phyloP scores from a whole-genome alignment of 441 rosid genomes.

The Melastoma candidum region DNA sequence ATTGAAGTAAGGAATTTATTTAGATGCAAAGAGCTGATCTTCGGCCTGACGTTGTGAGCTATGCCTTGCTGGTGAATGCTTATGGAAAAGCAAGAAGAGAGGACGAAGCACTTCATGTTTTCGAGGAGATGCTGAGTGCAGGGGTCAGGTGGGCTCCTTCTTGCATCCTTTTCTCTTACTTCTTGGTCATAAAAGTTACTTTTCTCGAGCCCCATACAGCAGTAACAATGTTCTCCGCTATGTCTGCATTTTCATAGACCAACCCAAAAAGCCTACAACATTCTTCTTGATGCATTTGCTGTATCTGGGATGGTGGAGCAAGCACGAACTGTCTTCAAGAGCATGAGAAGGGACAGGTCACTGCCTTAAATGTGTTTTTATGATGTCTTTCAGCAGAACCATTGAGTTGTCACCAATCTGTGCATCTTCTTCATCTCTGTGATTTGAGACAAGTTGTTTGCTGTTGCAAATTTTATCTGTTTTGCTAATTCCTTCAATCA shows the following conservation, averaged over 20 bases:
- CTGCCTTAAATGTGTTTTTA: neutral
- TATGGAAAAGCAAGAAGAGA: conserved; percentile 94
- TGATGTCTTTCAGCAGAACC: neutral
- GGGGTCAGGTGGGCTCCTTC: conserved; percentile 57
- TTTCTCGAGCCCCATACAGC: neutral
- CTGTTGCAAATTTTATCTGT: neutral
- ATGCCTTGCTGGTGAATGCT: conserved; percentile 82
- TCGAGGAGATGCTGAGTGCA: conserved; percentile 96
- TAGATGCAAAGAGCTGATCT: conserved; percentile 93
- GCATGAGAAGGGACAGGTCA: conserved; percentile 97
- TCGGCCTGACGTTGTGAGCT: conserved; percentile 82
- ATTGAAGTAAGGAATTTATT: conserved; percentile 19
- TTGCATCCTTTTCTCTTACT: conserved; percentile 6
- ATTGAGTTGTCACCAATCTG: neutral
- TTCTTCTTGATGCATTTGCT: conserved; percentile 90
- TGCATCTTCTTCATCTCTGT: no score
- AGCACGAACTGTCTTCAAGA: conserved; percentile 71
- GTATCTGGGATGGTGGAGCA: conserved; percentile 96
- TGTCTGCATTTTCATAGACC: conserved; percentile 45
- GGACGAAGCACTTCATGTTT: conserved; percentile 92
- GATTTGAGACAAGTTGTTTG: no score
- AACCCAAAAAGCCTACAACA: conserved; percentile 83
- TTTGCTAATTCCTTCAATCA: no score
- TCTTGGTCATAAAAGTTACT: neutral
- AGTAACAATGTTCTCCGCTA: neutral